Evolutionary conservation across 2,329 filamentous ascomycete species (phyloP), one percentile per base, ranked within the genome.

Genomic region (Septoria petroselini): DNA sequence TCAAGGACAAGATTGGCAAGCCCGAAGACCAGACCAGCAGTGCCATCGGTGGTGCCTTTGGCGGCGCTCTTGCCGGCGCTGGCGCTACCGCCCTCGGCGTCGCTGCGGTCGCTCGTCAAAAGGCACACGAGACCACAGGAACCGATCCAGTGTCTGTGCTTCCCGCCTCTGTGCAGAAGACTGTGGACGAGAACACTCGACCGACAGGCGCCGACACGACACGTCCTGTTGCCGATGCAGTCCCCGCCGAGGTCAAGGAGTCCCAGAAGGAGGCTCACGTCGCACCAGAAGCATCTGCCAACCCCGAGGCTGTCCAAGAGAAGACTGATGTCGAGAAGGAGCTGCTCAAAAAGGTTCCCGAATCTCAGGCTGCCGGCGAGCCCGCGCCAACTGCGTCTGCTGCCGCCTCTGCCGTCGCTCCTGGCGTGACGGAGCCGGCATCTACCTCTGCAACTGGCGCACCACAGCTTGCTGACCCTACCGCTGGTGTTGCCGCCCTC

Each of bases 301-400:
- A 83, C 68, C 73, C 81, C 1, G 76, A 77, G 48, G 85, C 83
- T 14, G 86, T 93, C 5, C 72, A 79, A 55, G 86, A 91, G 61
- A 93, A 93, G 79, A 81, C 80, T 67, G 77, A 75, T 7, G 76
- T 90, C 4, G 88, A 94, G 73, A 69, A 80, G 19, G 85, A 95
- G 71, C 75, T 94, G 7, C 73, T 90, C 40, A 76, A 81, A 57
- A 80, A 86, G 67, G 76, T 70, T 27, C 58, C 69, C 58, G 65
- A 68, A 40, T 64, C 65, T 6, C 59, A 73, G 46, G 69, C 70
- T 41, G 59, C 66, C 41, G 73, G 73, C 27, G 72, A 74, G 53
- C 71, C 73, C 33, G 72, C 73, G 31, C 71, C 72, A 9, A 69
- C 67, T 27, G 59, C 65, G 21, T 63, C 65, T 15, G 70, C 71